A percentile compares a stretch with the other conserved stretches of the same genome.
phyloP scores from a whole-genome alignment of 345 rosid species.

The Acer negundo region DNA sequence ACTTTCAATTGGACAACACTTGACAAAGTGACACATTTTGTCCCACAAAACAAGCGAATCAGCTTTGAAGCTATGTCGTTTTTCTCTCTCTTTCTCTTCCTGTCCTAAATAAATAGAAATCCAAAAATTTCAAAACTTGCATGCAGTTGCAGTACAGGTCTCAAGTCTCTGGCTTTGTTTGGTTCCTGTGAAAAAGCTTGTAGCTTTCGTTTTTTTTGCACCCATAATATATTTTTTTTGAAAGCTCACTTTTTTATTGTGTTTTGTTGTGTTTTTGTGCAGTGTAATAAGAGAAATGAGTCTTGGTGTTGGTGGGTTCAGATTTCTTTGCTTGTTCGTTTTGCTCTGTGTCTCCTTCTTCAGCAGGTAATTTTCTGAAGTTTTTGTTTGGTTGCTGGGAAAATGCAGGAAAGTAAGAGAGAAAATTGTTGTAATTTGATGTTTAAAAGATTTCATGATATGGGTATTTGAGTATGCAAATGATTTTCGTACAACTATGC shows the following conservation, averaged over 20 bases:
- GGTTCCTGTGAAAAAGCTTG: not conserved
- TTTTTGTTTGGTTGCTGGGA: slow-evolving; percentile 3
- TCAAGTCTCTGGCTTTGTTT: slow-evolving; percentile 1
- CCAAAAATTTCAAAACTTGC: not conserved
- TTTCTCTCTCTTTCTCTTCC: not conserved
- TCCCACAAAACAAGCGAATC: not conserved
- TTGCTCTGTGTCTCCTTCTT: slow-evolving; percentile 2
- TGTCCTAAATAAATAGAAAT: not conserved
- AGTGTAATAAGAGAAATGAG: not conserved
- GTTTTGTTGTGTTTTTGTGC: not conserved
- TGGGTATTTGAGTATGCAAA: not conserved
- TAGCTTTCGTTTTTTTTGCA: not conserved
- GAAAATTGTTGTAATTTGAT: not conserved
- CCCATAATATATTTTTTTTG: not conserved
- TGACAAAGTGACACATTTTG: not conserved
- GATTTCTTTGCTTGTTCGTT: not conserved
- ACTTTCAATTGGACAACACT: not conserved
- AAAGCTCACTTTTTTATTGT: not conserved
- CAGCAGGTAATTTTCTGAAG: slow-evolving; percentile 1
- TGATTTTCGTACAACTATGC: not conserved
- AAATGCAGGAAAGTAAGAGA: not conserved
- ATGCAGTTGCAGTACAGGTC: not conserved
- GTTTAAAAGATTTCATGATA: not conserved
- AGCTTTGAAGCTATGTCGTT: not conserved
- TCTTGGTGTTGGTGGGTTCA: slow-evolving; percentile 9